These are phyloP conservation scores for Periconia sp. DNA, from an alignment of 2,329 filamentous ascomycete species.

Conservation along the genomic window DNA sequence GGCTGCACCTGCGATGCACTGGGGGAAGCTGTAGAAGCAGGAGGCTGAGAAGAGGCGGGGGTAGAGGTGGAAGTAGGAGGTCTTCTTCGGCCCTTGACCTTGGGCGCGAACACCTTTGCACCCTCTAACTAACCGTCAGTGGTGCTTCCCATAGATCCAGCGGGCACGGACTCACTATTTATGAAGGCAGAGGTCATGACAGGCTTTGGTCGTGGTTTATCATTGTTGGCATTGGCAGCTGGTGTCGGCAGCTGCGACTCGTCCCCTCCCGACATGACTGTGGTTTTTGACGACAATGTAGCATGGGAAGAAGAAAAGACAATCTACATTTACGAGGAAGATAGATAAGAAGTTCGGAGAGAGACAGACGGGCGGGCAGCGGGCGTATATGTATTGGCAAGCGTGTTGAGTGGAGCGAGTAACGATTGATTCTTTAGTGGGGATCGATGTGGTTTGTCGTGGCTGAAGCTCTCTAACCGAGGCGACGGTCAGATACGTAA, in stretches of 20 bases:
- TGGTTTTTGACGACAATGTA: neutral
- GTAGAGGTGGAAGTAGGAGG: constrained; percentile 28
- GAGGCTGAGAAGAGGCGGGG: constrained; percentile 5
- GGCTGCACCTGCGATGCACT: constrained; percentile 8
- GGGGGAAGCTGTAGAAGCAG: neutral
- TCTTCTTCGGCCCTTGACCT: constrained; percentile 46
- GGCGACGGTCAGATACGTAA: too few species aligned
- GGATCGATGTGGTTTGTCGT: too few species aligned
- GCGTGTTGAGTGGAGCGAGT: too few species aligned
- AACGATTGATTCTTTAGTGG: too few species aligned
- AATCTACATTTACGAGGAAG: neutral
- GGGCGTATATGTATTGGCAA: too few species aligned
- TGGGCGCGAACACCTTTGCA: constrained; percentile 51
- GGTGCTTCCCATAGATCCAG: neutral
- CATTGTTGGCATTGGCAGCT: constrained; percentile 8
- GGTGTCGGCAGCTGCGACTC: constrained; percentile 15
- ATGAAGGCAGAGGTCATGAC: constrained; percentile 33
- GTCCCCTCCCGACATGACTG: constrained; percentile 32
- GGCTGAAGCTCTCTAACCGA: too few species aligned
- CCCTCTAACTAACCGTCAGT: constrained; percentile 32
- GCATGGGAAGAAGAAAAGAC: neutral
- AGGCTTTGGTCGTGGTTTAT: constrained; percentile 23
- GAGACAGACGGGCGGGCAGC: neutral
- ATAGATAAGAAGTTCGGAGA: neutral
- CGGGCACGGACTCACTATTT: constrained; percentile 25